These are phyloP conservation scores for Candida ovalis DNA, from an alignment of 805 yeast genomes.

Conservation along the genomic window DNA sequence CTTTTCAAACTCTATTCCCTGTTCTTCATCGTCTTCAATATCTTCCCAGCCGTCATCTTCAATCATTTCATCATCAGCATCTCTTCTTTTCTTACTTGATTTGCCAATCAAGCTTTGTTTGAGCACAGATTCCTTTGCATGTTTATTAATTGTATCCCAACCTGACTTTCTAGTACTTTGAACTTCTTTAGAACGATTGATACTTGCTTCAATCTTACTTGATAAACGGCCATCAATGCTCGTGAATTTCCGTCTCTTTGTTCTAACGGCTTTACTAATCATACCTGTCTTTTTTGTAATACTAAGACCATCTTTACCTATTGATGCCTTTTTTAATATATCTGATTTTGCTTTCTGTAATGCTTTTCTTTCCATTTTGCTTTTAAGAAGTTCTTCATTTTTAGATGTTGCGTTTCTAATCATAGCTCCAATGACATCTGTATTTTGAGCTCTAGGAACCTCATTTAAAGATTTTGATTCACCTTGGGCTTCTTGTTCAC, in stretches of 20 bases:
- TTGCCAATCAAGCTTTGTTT: conserved; percentile 6
- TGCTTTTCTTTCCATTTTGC: conserved; percentile 44
- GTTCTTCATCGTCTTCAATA: conserved; percentile 15
- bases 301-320: conserved; percentile 15
- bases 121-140: conserved; percentile 32
- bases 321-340: neutral
- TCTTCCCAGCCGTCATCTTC: conserved; percentile 22
- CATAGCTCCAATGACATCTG: conserved; percentile 58
- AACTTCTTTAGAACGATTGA: conserved; percentile 58
- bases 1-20: conserved; percentile 4
- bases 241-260: conserved; percentile 44
- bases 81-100: too few species aligned
- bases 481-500: conserved; percentile 38
- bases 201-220: conserved; percentile 61
- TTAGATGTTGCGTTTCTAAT: conserved; percentile 58
- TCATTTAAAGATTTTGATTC: conserved; percentile 45
- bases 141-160: conserved; percentile 66
- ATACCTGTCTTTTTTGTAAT: conserved; percentile 19
- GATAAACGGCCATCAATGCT: conserved; percentile 52
- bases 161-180: conserved; percentile 62
- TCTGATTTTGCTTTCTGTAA: conserved; percentile 15
- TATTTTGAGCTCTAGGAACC: conserved; percentile 56
- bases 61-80: conserved; percentile 7
- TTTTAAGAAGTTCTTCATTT: conserved; percentile 58
- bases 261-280: conserved; percentile 29